Conservation (phyloP, 78 protist species). For the Dictyostelium firmibasis region DNA sequence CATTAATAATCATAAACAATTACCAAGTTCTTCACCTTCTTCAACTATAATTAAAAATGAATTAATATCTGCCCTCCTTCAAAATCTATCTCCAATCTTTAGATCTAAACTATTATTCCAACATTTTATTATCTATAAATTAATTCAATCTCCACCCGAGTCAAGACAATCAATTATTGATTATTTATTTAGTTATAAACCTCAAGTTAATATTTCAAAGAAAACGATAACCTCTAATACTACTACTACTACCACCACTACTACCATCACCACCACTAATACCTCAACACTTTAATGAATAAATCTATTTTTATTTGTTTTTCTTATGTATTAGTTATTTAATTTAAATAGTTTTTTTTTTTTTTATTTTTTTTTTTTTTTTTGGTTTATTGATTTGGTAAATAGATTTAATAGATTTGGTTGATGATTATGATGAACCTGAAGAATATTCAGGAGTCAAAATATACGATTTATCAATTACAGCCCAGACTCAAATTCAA, state of each 20-base stretch:
- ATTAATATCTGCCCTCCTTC: conserved; percentile 3
- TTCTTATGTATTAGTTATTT: background rate
- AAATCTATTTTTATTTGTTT: background rate
- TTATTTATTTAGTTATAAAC: conserved; percentile 29
- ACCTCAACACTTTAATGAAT: background rate
- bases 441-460: too few species aligned
- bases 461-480: too few species aligned
- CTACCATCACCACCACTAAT: conserved; percentile 11
- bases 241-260: background rate
- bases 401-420: too few species aligned
- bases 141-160: conserved; percentile 1
- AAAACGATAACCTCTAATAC: background rate
- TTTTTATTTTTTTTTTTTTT: too few species aligned
- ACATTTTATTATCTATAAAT: conserved; percentile 10
- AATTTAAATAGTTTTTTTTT: background rate
- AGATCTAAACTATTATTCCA: conserved; percentile 32
- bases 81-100: background rate
- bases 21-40: background rate
- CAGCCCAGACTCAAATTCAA: too few species aligned
- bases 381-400: too few species aligned
- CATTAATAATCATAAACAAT: background rate
- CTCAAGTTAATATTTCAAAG: background rate
- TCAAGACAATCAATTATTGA: conserved; percentile 7
- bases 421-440: too few species aligned
- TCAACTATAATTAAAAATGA: background rate